Base-by-base conservation (phyloP, 2,329 filamentous ascomycete genomes). In the Colletotrichum sp. region DNA sequence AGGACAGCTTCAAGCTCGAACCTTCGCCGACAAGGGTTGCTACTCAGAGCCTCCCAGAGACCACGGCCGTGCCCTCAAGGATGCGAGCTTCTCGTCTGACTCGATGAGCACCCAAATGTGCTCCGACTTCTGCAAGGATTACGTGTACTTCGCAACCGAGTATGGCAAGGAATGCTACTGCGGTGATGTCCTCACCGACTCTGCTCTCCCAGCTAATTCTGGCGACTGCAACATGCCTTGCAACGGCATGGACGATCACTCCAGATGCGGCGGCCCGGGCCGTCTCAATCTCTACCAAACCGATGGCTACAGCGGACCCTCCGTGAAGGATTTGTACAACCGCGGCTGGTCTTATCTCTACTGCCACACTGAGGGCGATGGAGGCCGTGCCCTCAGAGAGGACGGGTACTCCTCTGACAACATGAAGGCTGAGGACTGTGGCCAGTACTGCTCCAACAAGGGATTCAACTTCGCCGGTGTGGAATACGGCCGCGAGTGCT, bases 401-500 rank as follows among this genome's bases (percentile, higher is more conserved):
- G 84, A 80, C 69, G 78, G 78, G n/a, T 83, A 80, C 61, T 80
- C 83, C 34, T 80, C 79, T 64, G 44, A 59, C 34, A 77, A 69
- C 57, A 85, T 86, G 83, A 87, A 83, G 27, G 80, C 86, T 22
- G 82, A 80, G 52, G 72, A 77, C n/a, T 88, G 87, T 78, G 80
- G 87, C 11, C 69, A 76, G 7, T 84, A 82, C 75, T 89, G 87
- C 78, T 77, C 80, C 8, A 84, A 82, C 22, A 86, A 82, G 75
- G 79, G 81, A 5, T 88, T 86, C 76, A 59, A 44, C 63, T 88
- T 83, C 72, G 85, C 84, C 70, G 88, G 88, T 55, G 78, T 88
- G 49, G 87, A 89, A 77, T 89, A 89, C 75, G 83, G 84, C 65
- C 79, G 84, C 8, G 86, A 89, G 78, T 89, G 85, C 78, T 88